Evolutionary conservation across 169 alveolate genomes (phyloP), one percentile per base, ranked within the genome.

Genomic region (Plasmodium gallinaceum): DNA sequence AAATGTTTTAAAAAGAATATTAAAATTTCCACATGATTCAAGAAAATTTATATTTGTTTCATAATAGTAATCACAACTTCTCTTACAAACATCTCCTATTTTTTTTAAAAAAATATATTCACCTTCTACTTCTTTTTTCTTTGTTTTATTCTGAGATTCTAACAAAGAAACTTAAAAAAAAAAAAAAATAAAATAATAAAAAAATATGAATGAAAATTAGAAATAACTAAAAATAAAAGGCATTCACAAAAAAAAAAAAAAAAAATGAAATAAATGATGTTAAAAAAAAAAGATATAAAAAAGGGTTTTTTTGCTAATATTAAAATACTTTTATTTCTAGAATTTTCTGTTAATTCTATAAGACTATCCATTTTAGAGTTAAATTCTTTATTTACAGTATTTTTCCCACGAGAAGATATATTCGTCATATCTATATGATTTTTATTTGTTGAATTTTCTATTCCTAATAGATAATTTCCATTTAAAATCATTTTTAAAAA

Each of bases 61-160:
- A 45, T 66, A 83, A 52, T 83, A 83, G 18, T 83, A 83, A 18
- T 69, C 85, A 43, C 85, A 83, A 54, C 91, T 83, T 37, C 37
- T 52, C 69, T 83, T 83, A 46, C 91, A 83, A 24, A 83, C 85
- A 45, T 83, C 85, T 68, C 91, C 91, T 22, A 83, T 39, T 54
- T 83, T 46, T 42, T 68, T 83, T 58, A 83, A 42, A 57, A 83
- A 83, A 24, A 43, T 51, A 24, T 83, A 66, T 20, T 83, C 91
- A 18, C 43, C 58, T 37, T 57, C 83, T 24, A 62, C 58, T 45
- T 83, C 91, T 43, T 60, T 68, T 61, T 60, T 54, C 73, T 83
- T 83, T 14, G 83, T 83, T 60, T 68, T 68, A 72, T 54, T 68
- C 39, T 83, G 85, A 3, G 91, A 83, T 68, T 83, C 68, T 64